Percentiles rank a stretch among this genome's conserved stretches.
phyloP scores from a whole-genome alignment of 2,329 filamentous ascomycete genomes.

The Fusarium annulatum region DNA sequence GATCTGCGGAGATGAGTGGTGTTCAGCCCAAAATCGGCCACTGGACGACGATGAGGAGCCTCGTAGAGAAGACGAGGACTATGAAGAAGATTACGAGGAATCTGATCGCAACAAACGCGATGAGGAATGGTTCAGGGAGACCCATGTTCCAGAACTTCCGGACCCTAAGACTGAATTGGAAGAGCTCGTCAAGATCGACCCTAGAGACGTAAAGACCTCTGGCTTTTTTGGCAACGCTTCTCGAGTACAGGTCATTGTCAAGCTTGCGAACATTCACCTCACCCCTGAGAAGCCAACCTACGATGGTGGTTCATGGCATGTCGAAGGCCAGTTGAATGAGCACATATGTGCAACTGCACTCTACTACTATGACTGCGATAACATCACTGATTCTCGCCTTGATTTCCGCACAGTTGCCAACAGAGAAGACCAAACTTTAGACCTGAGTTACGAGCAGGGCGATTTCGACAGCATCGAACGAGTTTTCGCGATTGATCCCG shows the following conservation, averaged over 20 bases:
- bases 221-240: constrained; percentile 45
- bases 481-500: constrained; percentile 50
- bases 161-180: constrained; percentile 7
- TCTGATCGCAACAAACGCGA: constrained; percentile 42
- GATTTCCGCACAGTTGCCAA: constrained; percentile 60
- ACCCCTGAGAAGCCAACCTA: constrained; percentile 68
- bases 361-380: constrained; percentile 70
- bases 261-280: constrained; percentile 70
- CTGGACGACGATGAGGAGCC: constrained; percentile 41
- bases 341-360: constrained; percentile 72
- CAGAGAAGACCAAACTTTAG: constrained; percentile 40
- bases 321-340: constrained; percentile 69
- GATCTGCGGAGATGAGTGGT: constrained; percentile 20
- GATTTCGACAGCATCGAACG: constrained; percentile 50
- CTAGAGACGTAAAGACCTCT: constrained; percentile 40
- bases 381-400: constrained; percentile 65
- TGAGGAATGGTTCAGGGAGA: constrained; percentile 44
- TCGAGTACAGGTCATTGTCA: constrained; percentile 70
- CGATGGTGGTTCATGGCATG: constrained; percentile 64
- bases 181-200: constrained; percentile 18
- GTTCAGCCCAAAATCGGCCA: background rate
- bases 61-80: constrained; percentile 29
- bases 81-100: constrained; percentile 24
- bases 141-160: constrained; percentile 34
- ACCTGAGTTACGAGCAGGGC: constrained; percentile 47